These are phyloP conservation scores for Puccinia brachypodii DNA, from an alignment of 1,284 basidiomycete genomes.

Conservation along the genomic window DNA sequence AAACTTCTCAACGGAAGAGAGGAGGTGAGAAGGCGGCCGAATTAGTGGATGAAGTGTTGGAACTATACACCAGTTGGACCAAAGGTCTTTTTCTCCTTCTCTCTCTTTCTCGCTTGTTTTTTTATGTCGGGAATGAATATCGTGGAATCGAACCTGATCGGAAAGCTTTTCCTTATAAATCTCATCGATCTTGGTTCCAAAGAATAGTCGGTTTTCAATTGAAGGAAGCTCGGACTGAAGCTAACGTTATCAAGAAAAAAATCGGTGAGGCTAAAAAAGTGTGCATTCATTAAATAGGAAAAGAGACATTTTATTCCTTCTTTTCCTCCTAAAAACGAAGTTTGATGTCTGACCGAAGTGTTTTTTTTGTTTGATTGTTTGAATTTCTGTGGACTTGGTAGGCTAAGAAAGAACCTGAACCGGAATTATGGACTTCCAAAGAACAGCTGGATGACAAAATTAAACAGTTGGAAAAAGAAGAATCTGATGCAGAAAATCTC, in stretches of 20 bases:
- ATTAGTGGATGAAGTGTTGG: slow-evolving; percentile 88
- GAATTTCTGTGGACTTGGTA: background rate
- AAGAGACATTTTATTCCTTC: background rate
- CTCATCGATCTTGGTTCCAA: background rate
- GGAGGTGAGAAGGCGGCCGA: slow-evolving; percentile 70
- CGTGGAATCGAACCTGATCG: background rate
- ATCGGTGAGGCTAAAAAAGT: slow-evolving; percentile 48
- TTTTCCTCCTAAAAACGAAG: background rate
- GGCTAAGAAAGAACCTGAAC: slow-evolving; percentile 35
- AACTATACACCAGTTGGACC: slow-evolving; percentile 88
- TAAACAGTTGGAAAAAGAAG: slow-evolving; percentile 20
- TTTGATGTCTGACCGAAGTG: background rate
- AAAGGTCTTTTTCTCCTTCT: slow-evolving; percentile 54
- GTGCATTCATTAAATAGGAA: background rate
- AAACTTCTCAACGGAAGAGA: slow-evolving; percentile 88
- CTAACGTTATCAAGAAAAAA: slow-evolving; percentile 45
- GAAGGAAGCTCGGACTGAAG: slow-evolving; percentile 26
- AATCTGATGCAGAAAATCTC: slow-evolving; percentile 69
- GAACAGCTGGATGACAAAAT: slow-evolving; percentile 35
- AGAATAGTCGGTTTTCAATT: slow-evolving; percentile 34
- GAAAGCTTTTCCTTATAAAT: background rate
- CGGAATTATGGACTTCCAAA: slow-evolving; percentile 28
- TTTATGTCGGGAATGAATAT: background rate
- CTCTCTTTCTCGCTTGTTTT: background rate
- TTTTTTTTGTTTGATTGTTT: background rate